Evolutionary conservation across 768 basidiomycete species (phyloP).

Genomic region (Porpolomopsis calyptriformis): DNA sequence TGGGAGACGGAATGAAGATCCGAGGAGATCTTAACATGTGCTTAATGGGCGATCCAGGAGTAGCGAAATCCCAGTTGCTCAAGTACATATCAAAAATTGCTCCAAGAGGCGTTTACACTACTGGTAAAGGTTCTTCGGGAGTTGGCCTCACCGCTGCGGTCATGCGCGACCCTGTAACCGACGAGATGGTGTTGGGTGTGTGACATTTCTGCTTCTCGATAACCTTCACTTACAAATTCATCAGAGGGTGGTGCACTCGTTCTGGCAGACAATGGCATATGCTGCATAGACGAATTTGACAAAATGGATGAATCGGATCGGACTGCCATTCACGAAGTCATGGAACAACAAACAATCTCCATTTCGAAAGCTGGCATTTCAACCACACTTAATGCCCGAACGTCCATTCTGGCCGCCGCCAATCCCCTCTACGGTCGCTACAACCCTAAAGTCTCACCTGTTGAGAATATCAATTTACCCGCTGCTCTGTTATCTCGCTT

Average conservation of each 20-base stretch:
- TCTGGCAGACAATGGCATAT: slow-evolving; percentile 97
- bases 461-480: slow-evolving; percentile 98
- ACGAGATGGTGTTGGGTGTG: slow-evolving; percentile 97
- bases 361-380: slow-evolving; percentile 99
- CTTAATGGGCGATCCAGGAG: slow-evolving; percentile 99
- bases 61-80: slow-evolving; percentile 91
- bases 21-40: slow-evolving; percentile 96
- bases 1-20: slow-evolving; percentile 98
- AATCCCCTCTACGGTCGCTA: slow-evolving; percentile 98
- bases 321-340: slow-evolving; percentile 98
- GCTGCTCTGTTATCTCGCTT: slow-evolving; percentile 94
- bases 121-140: slow-evolving; percentile 95
- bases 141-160: slow-evolving; percentile 98
- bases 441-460: slow-evolving; percentile 94
- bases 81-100: slow-evolving; percentile 99
- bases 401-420: slow-evolving; percentile 94
- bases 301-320: slow-evolving; percentile 99
- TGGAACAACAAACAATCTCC: slow-evolving; percentile 99
- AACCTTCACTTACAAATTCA: slow-evolving; percentile 1
- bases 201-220: slow-evolving; percentile 7
- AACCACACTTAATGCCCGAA: slow-evolving; percentile 94
- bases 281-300: slow-evolving; percentile 99
- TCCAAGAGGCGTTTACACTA: slow-evolving; percentile 95
- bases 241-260: slow-evolving; percentile 99
- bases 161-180: slow-evolving; percentile 98